A percentile compares a stretch with the other conserved stretches of the same genome.
phyloP scores from a whole-genome alignment of 1,284 basidiomycete genomes.

The Hypsizygus ulmarius region DNA sequence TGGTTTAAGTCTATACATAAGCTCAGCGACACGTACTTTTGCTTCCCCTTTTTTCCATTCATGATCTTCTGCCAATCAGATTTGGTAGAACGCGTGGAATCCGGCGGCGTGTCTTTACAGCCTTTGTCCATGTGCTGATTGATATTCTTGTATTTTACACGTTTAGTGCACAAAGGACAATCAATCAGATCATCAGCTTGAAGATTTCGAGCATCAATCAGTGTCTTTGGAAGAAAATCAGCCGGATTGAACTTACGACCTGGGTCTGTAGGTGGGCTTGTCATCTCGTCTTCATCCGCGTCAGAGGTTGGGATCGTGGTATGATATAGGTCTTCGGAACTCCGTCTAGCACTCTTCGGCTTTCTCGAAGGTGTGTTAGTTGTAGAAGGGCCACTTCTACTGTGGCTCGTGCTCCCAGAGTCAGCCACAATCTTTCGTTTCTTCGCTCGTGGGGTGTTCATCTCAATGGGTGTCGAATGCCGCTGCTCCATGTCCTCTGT shows the following conservation, averaged over 20 bases:
- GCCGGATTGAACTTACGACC: slow-evolving; percentile 15
- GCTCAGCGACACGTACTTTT: slow-evolving; percentile 34
- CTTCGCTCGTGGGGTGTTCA: slow-evolving; percentile 19
- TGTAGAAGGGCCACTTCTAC: slow-evolving; percentile 14
- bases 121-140: slow-evolving; percentile 61
- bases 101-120: slow-evolving; percentile 35
- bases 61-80: slow-evolving; percentile 53
- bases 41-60: slow-evolving; percentile 43
- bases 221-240: not conserved
- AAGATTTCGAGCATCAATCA: not conserved
- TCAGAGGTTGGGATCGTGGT: slow-evolving; percentile 31
- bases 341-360: slow-evolving; percentile 16
- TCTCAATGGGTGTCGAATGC: slow-evolving; percentile 1
- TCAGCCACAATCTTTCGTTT: slow-evolving; percentile 30
- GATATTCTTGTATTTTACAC: slow-evolving; percentile 43
- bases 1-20: slow-evolving; percentile 2
- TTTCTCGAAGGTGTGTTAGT: slow-evolving; percentile 15
- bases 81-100: slow-evolving; percentile 19
- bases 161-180: slow-evolving; percentile 57
- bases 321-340: slow-evolving; percentile 13
- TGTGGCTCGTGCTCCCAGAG: slow-evolving; percentile 14
- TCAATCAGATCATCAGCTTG: slow-evolving; percentile 34
- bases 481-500: slow-evolving; percentile 26
- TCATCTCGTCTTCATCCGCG: slow-evolving; percentile 29
- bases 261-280: slow-evolving; percentile 15